phyloP scores from a whole-genome alignment of 306 rosid genomes.

The Sophora flavescens region DNA sequence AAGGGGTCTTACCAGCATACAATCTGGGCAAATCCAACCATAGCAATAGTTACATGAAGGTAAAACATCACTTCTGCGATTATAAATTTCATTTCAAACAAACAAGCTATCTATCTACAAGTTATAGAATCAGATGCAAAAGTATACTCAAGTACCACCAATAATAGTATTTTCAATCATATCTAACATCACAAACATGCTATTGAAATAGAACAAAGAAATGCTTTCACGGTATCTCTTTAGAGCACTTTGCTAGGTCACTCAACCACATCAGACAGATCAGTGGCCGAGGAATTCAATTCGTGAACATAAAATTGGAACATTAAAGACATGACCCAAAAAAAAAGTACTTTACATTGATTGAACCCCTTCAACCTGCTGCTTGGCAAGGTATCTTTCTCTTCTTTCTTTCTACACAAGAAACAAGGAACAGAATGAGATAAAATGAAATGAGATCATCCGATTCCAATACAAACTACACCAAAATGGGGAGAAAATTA shows the following conservation, averaged over 20 bases:
- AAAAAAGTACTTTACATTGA: conserved; percentile 59
- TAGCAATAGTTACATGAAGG: neutral
- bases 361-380: conserved; percentile 80
- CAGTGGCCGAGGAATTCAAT: conserved; percentile 47
- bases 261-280: conserved; percentile 47
- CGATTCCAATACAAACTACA: conserved; percentile 8
- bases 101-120: conserved; percentile 48
- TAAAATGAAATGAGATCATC: conserved; percentile 18
- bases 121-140: conserved; percentile 36
- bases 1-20: neutral
- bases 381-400: conserved; percentile 92
- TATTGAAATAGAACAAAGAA: conserved; percentile 26
- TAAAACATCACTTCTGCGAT: neutral
- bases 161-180: conserved; percentile 32
- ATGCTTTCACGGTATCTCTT: conserved; percentile 41
- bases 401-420: conserved; percentile 87
- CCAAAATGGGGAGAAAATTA: conserved; percentile 8
- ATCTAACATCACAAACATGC: conserved; percentile 37
- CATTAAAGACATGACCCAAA: conserved; percentile 19
- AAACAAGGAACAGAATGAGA: conserved; percentile 26
- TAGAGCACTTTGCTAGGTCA: conserved; percentile 28
- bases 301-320: conserved; percentile 43
- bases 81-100: conserved; percentile 33
- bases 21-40: conserved; percentile 4
- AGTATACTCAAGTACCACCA: conserved; percentile 34